A percentile compares a stretch with the other conserved stretches of the same genome.
Conservation (phyloP, 176 grass and related monocot species). For the Pharus latifolius region DNA sequence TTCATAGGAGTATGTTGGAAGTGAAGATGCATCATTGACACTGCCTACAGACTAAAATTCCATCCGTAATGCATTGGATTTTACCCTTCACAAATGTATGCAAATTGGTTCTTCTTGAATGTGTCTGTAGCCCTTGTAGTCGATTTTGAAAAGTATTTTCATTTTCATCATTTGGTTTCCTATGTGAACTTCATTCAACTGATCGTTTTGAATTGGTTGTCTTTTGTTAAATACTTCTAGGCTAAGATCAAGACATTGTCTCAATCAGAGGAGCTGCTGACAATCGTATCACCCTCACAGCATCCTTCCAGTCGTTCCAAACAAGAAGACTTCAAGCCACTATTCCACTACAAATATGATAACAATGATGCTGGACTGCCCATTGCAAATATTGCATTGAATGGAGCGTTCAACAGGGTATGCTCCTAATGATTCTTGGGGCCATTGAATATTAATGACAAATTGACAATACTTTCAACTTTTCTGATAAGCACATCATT, state of each 20-base stretch:
- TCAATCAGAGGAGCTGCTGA: conserved; percentile 22
- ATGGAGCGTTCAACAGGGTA: conserved; percentile 72
- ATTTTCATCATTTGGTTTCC: neutral
- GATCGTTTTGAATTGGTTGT: neutral
- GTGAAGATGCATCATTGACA: neutral
- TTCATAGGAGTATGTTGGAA: neutral
- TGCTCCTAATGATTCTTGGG: neutral
- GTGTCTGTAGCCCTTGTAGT: neutral
- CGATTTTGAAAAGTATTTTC: neutral
- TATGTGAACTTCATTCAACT: neutral
- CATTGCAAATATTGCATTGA: conserved; percentile 45
- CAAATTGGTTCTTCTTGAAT: neutral
- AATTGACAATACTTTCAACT: neutral
- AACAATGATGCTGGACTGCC: conserved; percentile 4
- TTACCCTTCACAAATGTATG: neutral
- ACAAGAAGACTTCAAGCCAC: conserved; percentile 42
- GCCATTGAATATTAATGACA: neutral
- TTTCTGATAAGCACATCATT: conserved; percentile 17
- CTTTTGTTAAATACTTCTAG: conserved; percentile 22
- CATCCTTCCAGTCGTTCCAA: conserved; percentile 33
- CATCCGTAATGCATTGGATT: neutral
- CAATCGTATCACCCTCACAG: conserved; percentile 48
- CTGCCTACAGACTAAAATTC: neutral
- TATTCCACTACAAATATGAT: conserved; percentile 43
- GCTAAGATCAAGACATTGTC: conserved; percentile 51